Base-by-base conservation (phyloP, 495 filamentous ascomycete species). In the Letharia lupina region DNA sequence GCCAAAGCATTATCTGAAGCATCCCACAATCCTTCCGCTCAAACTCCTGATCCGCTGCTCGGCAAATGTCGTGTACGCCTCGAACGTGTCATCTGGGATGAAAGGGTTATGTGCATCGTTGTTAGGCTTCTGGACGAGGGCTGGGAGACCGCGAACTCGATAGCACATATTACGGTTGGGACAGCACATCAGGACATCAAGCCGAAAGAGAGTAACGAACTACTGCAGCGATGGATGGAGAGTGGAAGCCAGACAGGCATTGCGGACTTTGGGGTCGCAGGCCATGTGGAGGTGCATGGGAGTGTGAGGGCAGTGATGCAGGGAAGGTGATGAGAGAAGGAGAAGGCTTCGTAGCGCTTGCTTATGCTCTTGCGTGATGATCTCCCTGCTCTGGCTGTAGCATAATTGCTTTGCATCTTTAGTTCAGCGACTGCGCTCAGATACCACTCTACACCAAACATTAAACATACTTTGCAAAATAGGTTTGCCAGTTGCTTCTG, bases 131-230 rank as follows among this genome's bases (percentile, higher is more conserved):
- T 84, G 20, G 78, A 81, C 39, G 77, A 81, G 48, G 67, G 71
- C 6, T 91, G 90, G 80, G 77, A 86, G 48, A 93, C 86, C 59
- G 81, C 84, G 16, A 98, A 98, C 73, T 72, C 77, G 39, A 80
- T 93, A n/a, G 84, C 91, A 20, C 94, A 98, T 75, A 81, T 98
- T 59, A 98, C 94, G 3, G 81, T 97, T 23, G 94, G 94, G 4
- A 98, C 94, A 1, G 83, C 84, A 33, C 77, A 82, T 64, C 76
- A 79, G 63, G 70, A 77, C 10, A 84, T 98, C 68, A 96, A 96
- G 77, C 94, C 94, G 3, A 90, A 88, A 78, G 93, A 98, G 79
- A 93, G 92, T 70, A 98, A 98, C 70, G 87, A 90, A 66, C 72
- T 98, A 72, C 75, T 98, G 62, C 75, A 78, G 66, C 75, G 80